Conservation (phyloP, 345 rosid species). For the Citrus maxima region DNA sequence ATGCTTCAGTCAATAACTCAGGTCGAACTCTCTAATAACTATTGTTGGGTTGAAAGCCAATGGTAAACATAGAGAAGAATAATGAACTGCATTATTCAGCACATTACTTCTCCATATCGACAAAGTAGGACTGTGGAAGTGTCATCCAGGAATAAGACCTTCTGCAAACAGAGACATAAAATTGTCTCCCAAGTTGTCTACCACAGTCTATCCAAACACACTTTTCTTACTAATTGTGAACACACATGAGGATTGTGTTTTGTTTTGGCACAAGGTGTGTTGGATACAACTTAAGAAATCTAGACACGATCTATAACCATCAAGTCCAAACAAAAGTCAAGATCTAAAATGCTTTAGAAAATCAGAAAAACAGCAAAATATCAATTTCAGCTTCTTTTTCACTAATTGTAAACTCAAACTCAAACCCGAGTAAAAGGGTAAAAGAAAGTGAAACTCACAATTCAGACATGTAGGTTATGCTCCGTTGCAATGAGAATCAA, state of each 20-base stretch:
- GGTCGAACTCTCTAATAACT: background rate
- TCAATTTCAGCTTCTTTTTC: background rate
- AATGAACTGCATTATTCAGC: background rate
- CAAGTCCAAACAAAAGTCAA: background rate
- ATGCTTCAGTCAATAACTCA: background rate
- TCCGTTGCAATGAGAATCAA: background rate
- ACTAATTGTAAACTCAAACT: background rate
- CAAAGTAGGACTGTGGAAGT: background rate
- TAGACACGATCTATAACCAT: background rate
- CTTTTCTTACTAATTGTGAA: background rate
- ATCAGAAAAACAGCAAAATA: background rate
- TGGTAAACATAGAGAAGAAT: background rate
- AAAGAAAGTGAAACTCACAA: background rate
- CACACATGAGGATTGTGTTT: background rate
- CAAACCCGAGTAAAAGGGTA: background rate
- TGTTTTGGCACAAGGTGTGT: background rate
- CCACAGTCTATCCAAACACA: background rate
- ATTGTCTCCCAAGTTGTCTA: background rate
- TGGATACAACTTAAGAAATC: background rate
- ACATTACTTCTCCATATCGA: background rate
- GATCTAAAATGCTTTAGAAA: background rate
- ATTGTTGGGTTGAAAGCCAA: background rate
- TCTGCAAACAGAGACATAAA: background rate
- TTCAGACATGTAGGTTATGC: background rate
- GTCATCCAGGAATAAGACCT: background rate